Evolutionary conservation across 208 protist genomes (phyloP).

Genomic region (Leishmania martiniquensis): DNA sequence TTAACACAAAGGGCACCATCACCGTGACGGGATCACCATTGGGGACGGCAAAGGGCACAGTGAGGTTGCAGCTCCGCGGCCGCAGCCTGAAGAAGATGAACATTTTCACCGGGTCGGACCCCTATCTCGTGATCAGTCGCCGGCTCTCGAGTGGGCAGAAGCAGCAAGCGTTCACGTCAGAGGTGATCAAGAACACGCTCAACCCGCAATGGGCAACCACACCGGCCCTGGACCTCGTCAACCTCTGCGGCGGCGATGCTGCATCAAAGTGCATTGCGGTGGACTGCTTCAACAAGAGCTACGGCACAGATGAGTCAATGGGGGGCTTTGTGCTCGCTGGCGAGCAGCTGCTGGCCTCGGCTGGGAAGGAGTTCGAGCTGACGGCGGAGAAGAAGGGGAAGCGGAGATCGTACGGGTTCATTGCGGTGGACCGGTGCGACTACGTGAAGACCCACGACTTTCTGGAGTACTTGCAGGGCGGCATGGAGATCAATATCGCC

Average conservation of each 20-base stretch:
- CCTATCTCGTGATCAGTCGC: conserved; percentile 33
- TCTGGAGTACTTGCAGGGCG: conserved; percentile 59
- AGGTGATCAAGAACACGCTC: conserved; percentile 36
- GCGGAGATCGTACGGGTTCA: conserved; percentile 34
- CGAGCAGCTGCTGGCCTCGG: conserved; percentile 16
- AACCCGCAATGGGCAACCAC: conserved; percentile 43
- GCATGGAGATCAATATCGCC: conserved; percentile 62
- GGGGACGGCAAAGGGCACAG: conserved; percentile 19
- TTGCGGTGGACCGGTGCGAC: conserved; percentile 21
- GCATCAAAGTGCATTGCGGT: background rate
- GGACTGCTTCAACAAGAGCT: background rate
- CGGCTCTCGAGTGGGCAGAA: conserved; percentile 22
- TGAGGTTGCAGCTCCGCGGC: conserved; percentile 21
- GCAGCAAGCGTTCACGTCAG: conserved; percentile 29
- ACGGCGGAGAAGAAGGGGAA: conserved; percentile 32
- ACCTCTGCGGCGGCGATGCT: conserved; percentile 28
- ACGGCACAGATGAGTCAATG: background rate
- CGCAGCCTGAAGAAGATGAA: conserved; percentile 46
- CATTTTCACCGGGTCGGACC: conserved; percentile 41
- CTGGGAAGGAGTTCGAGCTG: conserved; percentile 26
- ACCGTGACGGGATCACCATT: conserved; percentile 23
- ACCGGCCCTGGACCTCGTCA: conserved; percentile 26
- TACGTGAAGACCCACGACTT: conserved; percentile 37
- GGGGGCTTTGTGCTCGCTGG: conserved; percentile 14
- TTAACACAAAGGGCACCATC: conserved; percentile 28